phyloP scores from a whole-genome alignment of 2,329 filamentous ascomycete species.

The Tolypocladium pustulatum region DNA sequence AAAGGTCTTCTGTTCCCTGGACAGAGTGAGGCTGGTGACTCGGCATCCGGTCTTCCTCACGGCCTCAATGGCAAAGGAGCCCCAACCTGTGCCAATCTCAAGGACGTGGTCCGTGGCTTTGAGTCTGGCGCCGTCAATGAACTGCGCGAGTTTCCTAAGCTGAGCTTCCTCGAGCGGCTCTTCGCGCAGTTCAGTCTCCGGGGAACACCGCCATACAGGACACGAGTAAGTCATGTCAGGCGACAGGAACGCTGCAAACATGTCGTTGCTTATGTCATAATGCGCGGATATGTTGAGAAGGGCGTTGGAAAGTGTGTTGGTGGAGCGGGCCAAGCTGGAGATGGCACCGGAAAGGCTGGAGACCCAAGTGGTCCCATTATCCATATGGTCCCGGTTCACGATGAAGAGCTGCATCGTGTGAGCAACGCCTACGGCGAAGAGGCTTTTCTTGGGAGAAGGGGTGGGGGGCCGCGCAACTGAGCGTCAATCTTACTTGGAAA shows the following conservation, averaged over 20 bases:
- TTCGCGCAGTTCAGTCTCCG: conserved; percentile 7
- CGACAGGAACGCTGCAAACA: conserved; percentile 65
- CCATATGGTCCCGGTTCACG: conserved; percentile 51
- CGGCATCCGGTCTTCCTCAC: conserved; percentile 55
- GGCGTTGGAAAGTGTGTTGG: conserved; percentile 47
- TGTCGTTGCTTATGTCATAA: conserved; percentile 67
- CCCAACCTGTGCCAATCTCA: conserved; percentile 70
- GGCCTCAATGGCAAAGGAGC: conserved; percentile 61
- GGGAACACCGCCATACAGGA: conserved; percentile 44
- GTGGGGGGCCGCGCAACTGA: not conserved
- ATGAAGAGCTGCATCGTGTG: conserved; percentile 52
- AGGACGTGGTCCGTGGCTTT: conserved; percentile 57
- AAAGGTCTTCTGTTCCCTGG: conserved; percentile 56
- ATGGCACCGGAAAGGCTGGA: conserved; percentile 48
- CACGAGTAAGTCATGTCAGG: conserved; percentile 72
- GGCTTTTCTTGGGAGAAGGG: not conserved
- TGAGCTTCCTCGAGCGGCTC: conserved; percentile 58
- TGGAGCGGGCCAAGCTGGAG: conserved; percentile 44
- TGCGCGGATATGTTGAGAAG: conserved; percentile 60
- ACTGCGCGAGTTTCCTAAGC: conserved; percentile 53
- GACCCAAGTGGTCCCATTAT: conserved; percentile 52
- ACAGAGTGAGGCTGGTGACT: conserved; percentile 59
- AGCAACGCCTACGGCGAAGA: not conserved
- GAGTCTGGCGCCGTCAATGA: conserved; percentile 55
- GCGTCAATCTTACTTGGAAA: conserved; percentile 44